These are phyloP conservation scores for Monilinia vaccinii-corymbosi DNA, from an alignment of 2,329 filamentous ascomycete genomes.

Conservation along the genomic window DNA sequence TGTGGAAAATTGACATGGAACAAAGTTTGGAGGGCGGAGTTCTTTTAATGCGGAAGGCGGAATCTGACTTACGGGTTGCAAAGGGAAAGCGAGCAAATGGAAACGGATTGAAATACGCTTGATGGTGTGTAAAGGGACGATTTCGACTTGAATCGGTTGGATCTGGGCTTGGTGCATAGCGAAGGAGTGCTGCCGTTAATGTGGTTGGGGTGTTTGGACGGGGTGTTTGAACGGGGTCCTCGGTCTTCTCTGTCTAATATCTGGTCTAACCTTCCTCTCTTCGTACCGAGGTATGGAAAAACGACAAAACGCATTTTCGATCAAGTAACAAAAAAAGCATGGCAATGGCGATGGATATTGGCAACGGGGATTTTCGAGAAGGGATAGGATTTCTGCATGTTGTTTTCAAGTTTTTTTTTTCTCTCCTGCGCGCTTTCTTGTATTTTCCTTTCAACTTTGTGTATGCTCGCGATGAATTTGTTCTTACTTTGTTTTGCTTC, in stretches of 20 bases:
- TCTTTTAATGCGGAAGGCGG: slow-evolving; percentile 30
- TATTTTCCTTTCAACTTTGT: slow-evolving; percentile 2
- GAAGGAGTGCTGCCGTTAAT: slow-evolving; percentile 18
- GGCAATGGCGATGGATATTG: slow-evolving; percentile 10
- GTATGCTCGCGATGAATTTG: slow-evolving; percentile 1
- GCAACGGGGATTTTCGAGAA: slow-evolving; percentile 2
- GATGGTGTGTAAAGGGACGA: slow-evolving; percentile 13
- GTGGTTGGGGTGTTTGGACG: slow-evolving; percentile 14
- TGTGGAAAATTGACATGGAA: slow-evolving; percentile 23
- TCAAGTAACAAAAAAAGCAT: slow-evolving; percentile 13
- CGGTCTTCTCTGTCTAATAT: slow-evolving; percentile 9
- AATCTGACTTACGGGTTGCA: slow-evolving; percentile 18
- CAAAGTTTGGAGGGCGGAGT: slow-evolving; percentile 25
- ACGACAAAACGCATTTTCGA: slow-evolving; percentile 5
- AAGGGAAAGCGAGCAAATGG: slow-evolving; percentile 15
- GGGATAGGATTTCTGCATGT: slow-evolving; percentile 8
- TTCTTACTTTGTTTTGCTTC: not conserved
- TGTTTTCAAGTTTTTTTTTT: not conserved
- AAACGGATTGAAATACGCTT: slow-evolving; percentile 12
- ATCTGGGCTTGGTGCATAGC: slow-evolving; percentile 24
- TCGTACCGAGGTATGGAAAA: slow-evolving; percentile 6
- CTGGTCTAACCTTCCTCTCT: slow-evolving; percentile 3
- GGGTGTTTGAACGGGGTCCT: slow-evolving; percentile 18
- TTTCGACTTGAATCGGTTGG: slow-evolving; percentile 9
- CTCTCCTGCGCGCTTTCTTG: slow-evolving; percentile 1